Evolutionary conservation across 164 flowering plant genomes (phyloP).

Genomic region (Magnolia kwangsiensis): DNA sequence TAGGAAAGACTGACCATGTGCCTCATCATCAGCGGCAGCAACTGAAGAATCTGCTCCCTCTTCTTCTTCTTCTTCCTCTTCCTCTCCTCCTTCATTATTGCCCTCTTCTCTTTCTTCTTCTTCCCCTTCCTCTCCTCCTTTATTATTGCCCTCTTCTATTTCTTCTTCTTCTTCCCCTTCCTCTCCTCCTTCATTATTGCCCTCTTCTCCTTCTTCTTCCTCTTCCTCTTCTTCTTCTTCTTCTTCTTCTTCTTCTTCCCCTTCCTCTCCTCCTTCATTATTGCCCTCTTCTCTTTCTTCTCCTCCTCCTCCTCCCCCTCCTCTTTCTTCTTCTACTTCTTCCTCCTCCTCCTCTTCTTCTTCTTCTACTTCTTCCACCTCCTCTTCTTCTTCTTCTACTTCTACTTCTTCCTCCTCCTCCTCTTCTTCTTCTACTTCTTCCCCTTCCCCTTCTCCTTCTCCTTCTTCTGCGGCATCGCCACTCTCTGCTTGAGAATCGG

Average conservation of each 20-base stretch:
- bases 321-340: slow-evolving; percentile 25
- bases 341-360: slow-evolving; percentile 15
- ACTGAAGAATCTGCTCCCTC: background rate
- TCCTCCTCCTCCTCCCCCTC: slow-evolving; percentile 1
- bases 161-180: background rate
- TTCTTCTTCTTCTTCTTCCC: background rate
- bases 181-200: background rate
- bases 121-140: background rate
- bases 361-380: background rate
- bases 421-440: background rate
- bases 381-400: background rate
- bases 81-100: background rate
- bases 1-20: background rate
- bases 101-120: background rate
- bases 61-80: background rate
- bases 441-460: background rate
- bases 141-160: background rate
- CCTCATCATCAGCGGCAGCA: background rate
- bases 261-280: slow-evolving; percentile 40
- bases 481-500: background rate
- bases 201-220: background rate
- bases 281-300: slow-evolving; percentile 33
- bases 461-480: background rate
- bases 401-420: background rate
- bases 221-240: background rate